Base-by-base conservation (phyloP, 345 rosid species). In the Aegle marmelos region DNA sequence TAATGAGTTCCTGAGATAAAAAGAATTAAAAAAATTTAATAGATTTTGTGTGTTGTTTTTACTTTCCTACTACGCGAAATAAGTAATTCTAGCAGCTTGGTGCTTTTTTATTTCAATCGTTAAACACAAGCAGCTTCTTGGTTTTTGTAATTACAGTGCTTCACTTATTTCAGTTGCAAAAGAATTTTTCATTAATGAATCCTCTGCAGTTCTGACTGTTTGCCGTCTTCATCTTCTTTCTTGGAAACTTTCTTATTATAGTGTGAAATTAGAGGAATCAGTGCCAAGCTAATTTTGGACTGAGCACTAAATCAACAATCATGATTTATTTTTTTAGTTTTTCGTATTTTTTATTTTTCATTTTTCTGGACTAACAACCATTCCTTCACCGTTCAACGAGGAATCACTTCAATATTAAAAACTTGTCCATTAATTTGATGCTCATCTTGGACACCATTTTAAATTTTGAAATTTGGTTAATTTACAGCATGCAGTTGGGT, bases 401-500 rank as follows among this genome's bases (percentile, higher is more conserved):
- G 11, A 41, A 45, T 13, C 17, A 45, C 50, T 0, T 45, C 16
- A 4, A 45, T 45, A 45, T 11, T 45, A 45, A 45, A 45, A 45
- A 11, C 50, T 45, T 45, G 17, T 45, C 50, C 5, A 14, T 11
- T 45, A 45, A 45, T 45, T 45, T 45, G 5, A 45, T 45, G 50
- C 3, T 45, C 17, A 45, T 45, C 50, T 45, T 45, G 16, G 5
- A 45, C 5, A 45, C 16, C 11, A 45, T 45, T 45, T 45, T 45
- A 13, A 8, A 59, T 7, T 54, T 56, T 39, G 2, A 68, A 17
- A 9, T n/a, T 14, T 68, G 50, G 50, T 13, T 45, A 28, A 68
- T 25, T 24, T 62, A 78, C 89, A 96, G 99, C 99, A 96, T 83
- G 98, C 99, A 75, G 98, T 96, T 39, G 99, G 97, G 72, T 96